Evolutionary conservation across 805 yeast species (phyloP), one percentile per base, ranked within the genome.

Genomic region (Candida sithepensis): DNA sequence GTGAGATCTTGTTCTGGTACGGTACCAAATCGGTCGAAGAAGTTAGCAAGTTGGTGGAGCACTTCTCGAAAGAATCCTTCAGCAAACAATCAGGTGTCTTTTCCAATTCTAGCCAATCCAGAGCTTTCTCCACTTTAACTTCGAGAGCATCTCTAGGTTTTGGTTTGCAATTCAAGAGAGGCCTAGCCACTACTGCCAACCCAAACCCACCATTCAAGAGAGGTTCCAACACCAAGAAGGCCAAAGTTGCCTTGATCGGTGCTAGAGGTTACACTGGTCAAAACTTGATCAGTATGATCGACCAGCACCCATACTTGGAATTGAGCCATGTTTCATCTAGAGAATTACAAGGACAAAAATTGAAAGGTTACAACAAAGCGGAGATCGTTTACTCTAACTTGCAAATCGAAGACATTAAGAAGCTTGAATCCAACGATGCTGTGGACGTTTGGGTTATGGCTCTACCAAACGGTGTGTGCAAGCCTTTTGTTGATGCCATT

Each of bases 361-460:
- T 94, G 51, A 79, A 82, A 60, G 97, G 96, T 22, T 94, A 94
- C 76, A 83, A 82, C 62, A 94, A 92, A 70, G 74, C 78, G 46
- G 81, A 86, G 49, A 79, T 92, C 46, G 75, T 78, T 45, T 94
- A 94, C 70, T 88, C 88, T 52, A 94, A 91, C 68, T 74, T 94
- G 58, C 91, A 85, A 63, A 78, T 84, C 40, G 97, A 89, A 61
- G 98, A 94, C 58, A 85, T 94, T 55, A 81, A 81, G 61, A 70
- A 74, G 54, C 70, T 94, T 52, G 99, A 92, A 68, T 76, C 82
- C 54, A 72, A 81, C 42, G 80, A 82, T 43, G 87, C 80, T 45
- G 88, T 94, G 49, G 99, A 94, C 61, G 85, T 91, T 44, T 94
- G 99, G 99, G 96, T 95, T 23, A 94, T 95, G 99, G 99, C 99